These are phyloP conservation scores for Suillus lakei DNA, from an alignment of 768 basidiomycete genomes.

Conservation along the genomic window DNA sequence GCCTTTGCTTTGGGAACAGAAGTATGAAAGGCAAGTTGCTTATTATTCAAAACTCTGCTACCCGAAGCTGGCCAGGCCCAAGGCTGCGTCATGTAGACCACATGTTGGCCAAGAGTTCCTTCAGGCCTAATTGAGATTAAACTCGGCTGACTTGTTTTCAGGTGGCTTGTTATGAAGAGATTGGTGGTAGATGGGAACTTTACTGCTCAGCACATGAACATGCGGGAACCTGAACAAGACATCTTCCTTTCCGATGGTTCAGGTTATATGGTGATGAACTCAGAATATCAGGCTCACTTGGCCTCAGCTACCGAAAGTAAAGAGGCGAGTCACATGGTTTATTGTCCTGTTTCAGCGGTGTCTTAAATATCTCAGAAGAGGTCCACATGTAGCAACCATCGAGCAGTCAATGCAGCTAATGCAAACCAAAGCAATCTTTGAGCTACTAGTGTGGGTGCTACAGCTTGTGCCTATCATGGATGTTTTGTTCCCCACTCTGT, in stretches of 20 bases:
- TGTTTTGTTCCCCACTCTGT: constrained; percentile 33
- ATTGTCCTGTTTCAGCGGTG: neutral
- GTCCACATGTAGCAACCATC: constrained; percentile 18
- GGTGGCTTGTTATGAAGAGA: constrained; percentile 1
- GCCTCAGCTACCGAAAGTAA: constrained; percentile 5
- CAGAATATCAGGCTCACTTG: constrained; percentile 29
- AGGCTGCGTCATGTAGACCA: neutral
- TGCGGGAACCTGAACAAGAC: constrained; percentile 27
- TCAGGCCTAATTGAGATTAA: neutral
- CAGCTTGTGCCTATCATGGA: constrained; percentile 36
- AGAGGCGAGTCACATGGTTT: constrained; percentile 1
- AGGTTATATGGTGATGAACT: constrained; percentile 27
- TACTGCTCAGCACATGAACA: constrained; percentile 21
- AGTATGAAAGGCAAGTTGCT: constrained; percentile 10
- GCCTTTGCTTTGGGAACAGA: constrained; percentile 23
- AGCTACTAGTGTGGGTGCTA: constrained; percentile 31
- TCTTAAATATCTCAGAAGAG: constrained; percentile 8
- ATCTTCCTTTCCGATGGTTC: constrained; percentile 31
- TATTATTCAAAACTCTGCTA: neutral
- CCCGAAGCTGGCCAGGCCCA: neutral
- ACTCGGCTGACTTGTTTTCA: constrained; percentile 1
- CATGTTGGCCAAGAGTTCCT: neutral
- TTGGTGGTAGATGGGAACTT: constrained; percentile 19
- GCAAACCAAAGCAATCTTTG: constrained; percentile 20
- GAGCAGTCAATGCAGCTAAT: constrained; percentile 22